Evolutionary conservation across 1,284 basidiomycete species (phyloP).

Genomic region (Melampsora americana): DNA sequence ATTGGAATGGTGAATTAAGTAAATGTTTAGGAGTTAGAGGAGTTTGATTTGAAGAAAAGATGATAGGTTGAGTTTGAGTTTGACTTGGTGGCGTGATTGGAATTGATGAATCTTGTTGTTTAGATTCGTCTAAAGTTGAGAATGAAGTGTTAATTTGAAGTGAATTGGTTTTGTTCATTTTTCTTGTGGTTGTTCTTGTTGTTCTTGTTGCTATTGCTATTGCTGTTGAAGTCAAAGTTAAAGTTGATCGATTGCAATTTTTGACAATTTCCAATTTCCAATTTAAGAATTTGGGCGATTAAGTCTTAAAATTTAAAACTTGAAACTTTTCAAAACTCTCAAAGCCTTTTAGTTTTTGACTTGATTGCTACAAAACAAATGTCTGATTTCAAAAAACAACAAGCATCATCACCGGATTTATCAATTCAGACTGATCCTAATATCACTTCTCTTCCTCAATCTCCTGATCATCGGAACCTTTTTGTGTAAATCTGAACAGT

Average conservation of each 20-base stretch:
- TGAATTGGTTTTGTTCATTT: too few relatives aligned
- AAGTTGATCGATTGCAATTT: background rate
- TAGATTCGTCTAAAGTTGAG: too few relatives aligned
- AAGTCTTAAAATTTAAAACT: background rate
- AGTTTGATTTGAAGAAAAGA: background rate
- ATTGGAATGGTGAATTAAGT: background rate
- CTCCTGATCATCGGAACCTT: background rate
- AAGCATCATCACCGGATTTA: background rate
- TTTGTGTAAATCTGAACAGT: background rate
- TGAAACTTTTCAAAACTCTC: background rate
- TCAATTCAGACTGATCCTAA: background rate
- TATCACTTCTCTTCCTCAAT: background rate
- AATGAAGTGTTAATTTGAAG: too few relatives aligned
- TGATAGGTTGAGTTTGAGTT: too few relatives aligned
- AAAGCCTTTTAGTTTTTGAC: background rate
- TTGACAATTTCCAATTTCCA: background rate
- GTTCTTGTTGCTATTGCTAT: constrained; percentile 1
- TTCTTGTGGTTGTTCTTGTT: background rate
- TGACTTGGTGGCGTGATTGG: too few relatives aligned
- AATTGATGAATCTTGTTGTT: too few relatives aligned
- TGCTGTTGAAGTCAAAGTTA: too few relatives aligned
- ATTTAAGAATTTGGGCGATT: background rate
- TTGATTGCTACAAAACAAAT: background rate
- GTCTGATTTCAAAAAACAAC: background rate
- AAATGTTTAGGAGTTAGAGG: background rate